A percentile compares a stretch with the other conserved stretches of the same genome.
These are phyloP conservation scores for Globisporangium acanthophoron DNA, from an alignment of 352 stramenopile genomes.

Conservation along the genomic window DNA sequence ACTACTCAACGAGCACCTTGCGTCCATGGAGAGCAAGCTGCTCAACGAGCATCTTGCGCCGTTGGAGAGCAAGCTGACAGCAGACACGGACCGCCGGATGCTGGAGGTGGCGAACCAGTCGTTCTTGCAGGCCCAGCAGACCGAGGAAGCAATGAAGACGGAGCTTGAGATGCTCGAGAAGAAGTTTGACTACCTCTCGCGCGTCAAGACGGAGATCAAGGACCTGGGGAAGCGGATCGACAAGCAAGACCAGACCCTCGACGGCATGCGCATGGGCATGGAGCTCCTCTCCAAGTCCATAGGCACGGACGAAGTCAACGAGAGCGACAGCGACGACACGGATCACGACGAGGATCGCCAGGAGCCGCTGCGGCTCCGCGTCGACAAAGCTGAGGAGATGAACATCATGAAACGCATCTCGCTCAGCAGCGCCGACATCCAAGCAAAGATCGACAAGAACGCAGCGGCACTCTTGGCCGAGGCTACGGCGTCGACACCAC, in stretches of 20 bases:
- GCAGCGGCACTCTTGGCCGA: not conserved
- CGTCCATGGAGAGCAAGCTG: slow-evolving; percentile 27
- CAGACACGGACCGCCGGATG: slow-evolving; percentile 21
- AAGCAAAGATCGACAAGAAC: slow-evolving; percentile 14
- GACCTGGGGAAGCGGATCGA: slow-evolving; percentile 48
- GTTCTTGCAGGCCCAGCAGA: slow-evolving; percentile 23
- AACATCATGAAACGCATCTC: slow-evolving; percentile 15
- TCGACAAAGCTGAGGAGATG: slow-evolving; percentile 1
- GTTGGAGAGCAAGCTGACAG: slow-evolving; percentile 28
- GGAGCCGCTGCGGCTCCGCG: not conserved
- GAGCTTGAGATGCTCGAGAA: slow-evolving; percentile 64
- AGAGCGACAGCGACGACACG: slow-evolving; percentile 26
- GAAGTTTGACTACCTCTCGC: slow-evolving; percentile 62
- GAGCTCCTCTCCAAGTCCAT: slow-evolving; percentile 61
- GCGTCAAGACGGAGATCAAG: slow-evolving; percentile 74
- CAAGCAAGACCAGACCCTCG: slow-evolving; percentile 53
- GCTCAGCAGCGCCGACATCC: slow-evolving; percentile 9
- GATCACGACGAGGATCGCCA: slow-evolving; percentile 1
- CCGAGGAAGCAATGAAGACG: slow-evolving; percentile 36
- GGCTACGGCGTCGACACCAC: not conserved
- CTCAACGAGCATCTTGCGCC: slow-evolving; percentile 4
- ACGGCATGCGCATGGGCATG: slow-evolving; percentile 51
- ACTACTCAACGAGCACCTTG: slow-evolving; percentile 19
- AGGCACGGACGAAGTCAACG: slow-evolving; percentile 56
- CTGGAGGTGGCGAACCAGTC: slow-evolving; percentile 23